A percentile compares a stretch with the other conserved stretches of the same genome.
Conservation (phyloP, 169 alveolate species). For the Plasmodium billcollinsi region DNA sequence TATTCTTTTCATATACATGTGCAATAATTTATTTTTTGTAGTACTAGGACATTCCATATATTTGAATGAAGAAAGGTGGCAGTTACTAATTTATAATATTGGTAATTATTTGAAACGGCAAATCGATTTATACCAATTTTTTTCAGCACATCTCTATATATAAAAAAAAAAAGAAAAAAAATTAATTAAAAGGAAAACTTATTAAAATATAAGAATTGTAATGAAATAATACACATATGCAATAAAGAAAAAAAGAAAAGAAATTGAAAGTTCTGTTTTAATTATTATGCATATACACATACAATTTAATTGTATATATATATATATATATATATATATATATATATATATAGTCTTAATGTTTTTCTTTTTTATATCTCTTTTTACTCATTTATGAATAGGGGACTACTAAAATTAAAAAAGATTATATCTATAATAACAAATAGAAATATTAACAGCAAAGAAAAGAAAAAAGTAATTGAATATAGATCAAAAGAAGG, state of each 20-base stretch:
- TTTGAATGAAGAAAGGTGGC: conserved; percentile 43
- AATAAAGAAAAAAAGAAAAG: neutral
- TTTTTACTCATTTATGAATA: conserved; percentile 38
- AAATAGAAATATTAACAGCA: conserved; percentile 16
- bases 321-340: neutral
- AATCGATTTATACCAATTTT: conserved; percentile 20
- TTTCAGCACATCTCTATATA: conserved; percentile 20
- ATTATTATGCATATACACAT: neutral
- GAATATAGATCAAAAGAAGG: conserved; percentile 22
- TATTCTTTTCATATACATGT: neutral
- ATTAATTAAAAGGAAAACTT: no score
- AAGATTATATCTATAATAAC: conserved; percentile 2
- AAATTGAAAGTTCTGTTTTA: no score
- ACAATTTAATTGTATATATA: neutral
- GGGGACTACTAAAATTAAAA: conserved; percentile 17
- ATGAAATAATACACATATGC: no score
- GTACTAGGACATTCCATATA: conserved; percentile 46
- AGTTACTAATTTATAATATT: conserved; percentile 26
- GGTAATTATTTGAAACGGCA: conserved; percentile 21
- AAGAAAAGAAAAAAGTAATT: conserved; percentile 10
- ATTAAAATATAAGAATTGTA: no score
- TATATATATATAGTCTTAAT: neutral
- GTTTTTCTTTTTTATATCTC: neutral
- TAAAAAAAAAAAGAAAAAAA: neutral
- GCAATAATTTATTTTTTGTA: no score